Conservation (phyloP, 306 rosid genomes). For the Erythrophleum fordii region DNA sequence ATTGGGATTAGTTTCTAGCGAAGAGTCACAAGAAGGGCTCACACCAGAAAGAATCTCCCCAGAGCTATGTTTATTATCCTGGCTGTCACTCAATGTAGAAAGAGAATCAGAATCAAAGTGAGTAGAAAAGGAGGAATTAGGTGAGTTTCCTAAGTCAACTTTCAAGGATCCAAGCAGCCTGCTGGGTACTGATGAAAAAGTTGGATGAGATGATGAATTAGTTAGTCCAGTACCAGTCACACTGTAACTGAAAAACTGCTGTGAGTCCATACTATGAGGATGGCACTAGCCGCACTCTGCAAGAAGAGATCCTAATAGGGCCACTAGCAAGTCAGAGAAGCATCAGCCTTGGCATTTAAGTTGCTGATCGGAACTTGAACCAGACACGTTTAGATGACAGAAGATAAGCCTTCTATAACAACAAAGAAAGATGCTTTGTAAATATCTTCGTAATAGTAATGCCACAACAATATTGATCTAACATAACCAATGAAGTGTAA, state of each 20-base stretch:
- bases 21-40: constrained; percentile 59
- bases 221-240: constrained; percentile 52
- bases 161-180: constrained; percentile 63
- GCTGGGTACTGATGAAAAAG: constrained; percentile 50
- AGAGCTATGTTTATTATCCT: constrained; percentile 60
- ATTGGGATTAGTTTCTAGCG: constrained; percentile 50
- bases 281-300: constrained; percentile 42
- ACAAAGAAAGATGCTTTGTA: constrained; percentile 37
- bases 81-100: constrained; percentile 60
- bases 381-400: background rate
- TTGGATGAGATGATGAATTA: constrained; percentile 51
- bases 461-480: background rate
- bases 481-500: background rate
- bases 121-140: constrained; percentile 54
- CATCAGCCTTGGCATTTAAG: background rate
- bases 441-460: constrained; percentile 17
- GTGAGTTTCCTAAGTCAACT: constrained; percentile 60
- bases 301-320: constrained; percentile 19
- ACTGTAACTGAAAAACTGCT: constrained; percentile 48
- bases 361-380: background rate
- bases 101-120: constrained; percentile 60
- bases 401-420: constrained; percentile 45
- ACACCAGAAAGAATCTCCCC: constrained; percentile 57
- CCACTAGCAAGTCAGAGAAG: background rate
- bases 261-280: constrained; percentile 70